A percentile compares a stretch with the other conserved stretches of the same genome.
Conservation (phyloP, 2,329 filamentous ascomycete genomes). For the Cercospora zeina region DNA sequence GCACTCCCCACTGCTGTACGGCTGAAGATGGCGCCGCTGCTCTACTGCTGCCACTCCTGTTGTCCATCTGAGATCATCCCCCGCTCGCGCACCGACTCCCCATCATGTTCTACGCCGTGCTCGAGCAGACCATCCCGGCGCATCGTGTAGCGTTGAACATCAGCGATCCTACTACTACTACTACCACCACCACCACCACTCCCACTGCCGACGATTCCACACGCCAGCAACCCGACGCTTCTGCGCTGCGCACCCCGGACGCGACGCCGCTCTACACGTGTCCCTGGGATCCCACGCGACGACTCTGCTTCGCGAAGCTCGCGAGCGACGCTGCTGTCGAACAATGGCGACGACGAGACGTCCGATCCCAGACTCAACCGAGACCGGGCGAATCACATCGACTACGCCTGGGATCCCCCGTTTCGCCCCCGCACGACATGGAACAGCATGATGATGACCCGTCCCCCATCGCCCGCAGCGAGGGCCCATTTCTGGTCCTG, state of each 20-base stretch:
- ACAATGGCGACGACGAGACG: constrained; percentile 8
- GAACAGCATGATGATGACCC: neutral
- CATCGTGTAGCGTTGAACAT: neutral
- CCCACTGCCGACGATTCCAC: neutral
- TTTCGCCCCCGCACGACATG: neutral
- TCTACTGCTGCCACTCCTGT: neutral
- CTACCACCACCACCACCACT: constrained; percentile 5
- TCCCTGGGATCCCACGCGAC: constrained; percentile 8
- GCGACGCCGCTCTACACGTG: constrained; percentile 3
- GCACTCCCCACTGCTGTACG: constrained; percentile 1
- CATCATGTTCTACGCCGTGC: constrained; percentile 16
- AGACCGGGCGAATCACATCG: constrained; percentile 8
- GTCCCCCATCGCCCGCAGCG: neutral
- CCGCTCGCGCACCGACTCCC: neutral
- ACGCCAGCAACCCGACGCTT: neutral
- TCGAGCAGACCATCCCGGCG: constrained; percentile 18
- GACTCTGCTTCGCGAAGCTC: constrained; percentile 16
- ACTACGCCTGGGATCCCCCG: constrained; percentile 10
- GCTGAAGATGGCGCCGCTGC: constrained; percentile 7
- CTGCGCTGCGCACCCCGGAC: neutral
- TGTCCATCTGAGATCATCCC: too few species aligned
- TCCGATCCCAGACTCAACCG: neutral
- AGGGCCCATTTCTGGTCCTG: constrained; percentile 14
- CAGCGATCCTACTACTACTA: neutral
- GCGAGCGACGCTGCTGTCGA: neutral